Conservation (phyloP, 345 rosid species). For the Pseudoturritis turrita region DNA sequence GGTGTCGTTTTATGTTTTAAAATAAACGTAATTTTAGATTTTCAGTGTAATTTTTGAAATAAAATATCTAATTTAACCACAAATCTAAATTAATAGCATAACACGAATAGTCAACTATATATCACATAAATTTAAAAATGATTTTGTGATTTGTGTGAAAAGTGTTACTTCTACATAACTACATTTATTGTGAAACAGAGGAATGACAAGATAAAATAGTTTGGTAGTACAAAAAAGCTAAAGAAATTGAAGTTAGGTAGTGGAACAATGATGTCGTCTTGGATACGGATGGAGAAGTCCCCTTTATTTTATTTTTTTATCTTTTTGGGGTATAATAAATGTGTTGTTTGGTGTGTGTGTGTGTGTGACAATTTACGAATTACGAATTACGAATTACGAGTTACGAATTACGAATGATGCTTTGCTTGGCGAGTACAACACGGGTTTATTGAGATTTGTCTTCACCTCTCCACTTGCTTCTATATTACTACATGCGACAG, state of each 20-base stretch:
- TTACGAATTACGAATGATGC: conserved; percentile 9
- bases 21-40: no score
- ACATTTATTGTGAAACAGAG: no score
- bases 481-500: conserved; percentile 11
- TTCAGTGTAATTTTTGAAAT: no score
- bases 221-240: no score
- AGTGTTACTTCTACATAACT: no score
- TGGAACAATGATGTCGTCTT: conserved; percentile 16
- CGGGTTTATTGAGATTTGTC: conserved; percentile 22
- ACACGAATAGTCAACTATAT: no score
- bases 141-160: no score
- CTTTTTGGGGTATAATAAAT: background rate
- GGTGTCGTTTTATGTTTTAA: no score
- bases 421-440: conserved; percentile 23
- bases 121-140: no score
- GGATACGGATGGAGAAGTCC: background rate
- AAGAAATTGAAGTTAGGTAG: conserved; percentile 5
- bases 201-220: no score
- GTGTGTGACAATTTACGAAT: background rate
- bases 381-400: conserved; percentile 7
- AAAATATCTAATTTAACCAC: no score
- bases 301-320: background rate
- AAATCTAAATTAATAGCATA: no score
- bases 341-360: background rate
- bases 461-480: conserved; percentile 22